Conservation (phyloP, 2,329 filamentous ascomycete species). For the Talaromyces sp. region DNA sequence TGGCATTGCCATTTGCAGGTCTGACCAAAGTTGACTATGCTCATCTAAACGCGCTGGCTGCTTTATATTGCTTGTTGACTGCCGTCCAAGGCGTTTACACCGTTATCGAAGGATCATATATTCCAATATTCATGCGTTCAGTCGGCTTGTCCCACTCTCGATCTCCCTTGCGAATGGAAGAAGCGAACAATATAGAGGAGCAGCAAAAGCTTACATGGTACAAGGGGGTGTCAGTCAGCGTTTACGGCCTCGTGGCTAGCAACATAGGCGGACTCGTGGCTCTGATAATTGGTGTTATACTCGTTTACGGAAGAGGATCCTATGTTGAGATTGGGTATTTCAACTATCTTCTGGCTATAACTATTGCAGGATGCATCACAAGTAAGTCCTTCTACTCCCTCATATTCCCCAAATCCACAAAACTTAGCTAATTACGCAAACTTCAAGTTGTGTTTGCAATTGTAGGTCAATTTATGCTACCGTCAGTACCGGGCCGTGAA, state of each 20-base stretch:
- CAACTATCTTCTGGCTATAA: constrained; percentile 14
- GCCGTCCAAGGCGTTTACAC: constrained; percentile 16
- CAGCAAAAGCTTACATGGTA: constrained; percentile 10
- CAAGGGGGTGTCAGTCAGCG: constrained; percentile 14
- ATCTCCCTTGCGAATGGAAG: background rate
- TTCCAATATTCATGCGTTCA: constrained; percentile 19
- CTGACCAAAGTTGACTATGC: constrained; percentile 12
- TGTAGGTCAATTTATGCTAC: background rate
- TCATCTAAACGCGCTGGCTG: constrained; percentile 13
- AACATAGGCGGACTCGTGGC: constrained; percentile 11
- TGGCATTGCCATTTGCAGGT: constrained; percentile 15
- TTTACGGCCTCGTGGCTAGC: constrained; percentile 12
- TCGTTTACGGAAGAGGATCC: constrained; percentile 12
- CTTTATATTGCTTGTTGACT: constrained; percentile 14
- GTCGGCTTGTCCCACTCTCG: constrained; percentile 12
- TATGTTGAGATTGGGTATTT: constrained; percentile 11
- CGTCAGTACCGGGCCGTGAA: background rate
- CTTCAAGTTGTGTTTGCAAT: background rate
- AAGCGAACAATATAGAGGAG: background rate
- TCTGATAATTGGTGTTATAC: constrained; percentile 13
- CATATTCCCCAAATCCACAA: no score
- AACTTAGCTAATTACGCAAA: no score
- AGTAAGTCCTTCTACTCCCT: constrained; percentile 3
- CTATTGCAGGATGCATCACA: constrained; percentile 14
- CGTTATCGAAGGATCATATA: constrained; percentile 17